These are phyloP conservation scores for Effrenium voratum DNA, from an alignment of 73 alveolate species.

Conservation along the genomic window DNA sequence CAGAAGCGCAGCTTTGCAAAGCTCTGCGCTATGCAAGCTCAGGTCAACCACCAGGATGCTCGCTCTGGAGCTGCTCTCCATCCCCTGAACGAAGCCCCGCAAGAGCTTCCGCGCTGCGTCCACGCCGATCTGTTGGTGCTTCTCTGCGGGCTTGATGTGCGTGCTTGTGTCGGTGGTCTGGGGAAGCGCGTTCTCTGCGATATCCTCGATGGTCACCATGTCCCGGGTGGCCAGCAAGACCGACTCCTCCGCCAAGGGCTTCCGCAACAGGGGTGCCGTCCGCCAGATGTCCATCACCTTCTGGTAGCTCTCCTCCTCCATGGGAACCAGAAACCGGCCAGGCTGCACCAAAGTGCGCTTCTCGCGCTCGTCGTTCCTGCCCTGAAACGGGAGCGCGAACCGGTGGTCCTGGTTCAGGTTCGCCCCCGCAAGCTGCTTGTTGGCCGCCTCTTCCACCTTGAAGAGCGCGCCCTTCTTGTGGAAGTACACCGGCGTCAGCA, in stretches of 20 bases:
- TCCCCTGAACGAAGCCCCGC: neutral
- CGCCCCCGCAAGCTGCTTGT: neutral
- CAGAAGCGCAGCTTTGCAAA: neutral
- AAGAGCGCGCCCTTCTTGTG: neutral
- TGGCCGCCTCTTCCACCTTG: neutral
- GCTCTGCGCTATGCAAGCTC: neutral
- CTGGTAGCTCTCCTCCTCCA: neutral
- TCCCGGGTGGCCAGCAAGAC: neutral
- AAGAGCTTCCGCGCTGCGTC: neutral
- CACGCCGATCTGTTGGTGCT: neutral
- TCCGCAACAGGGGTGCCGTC: neutral
- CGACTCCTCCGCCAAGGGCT: conserved; percentile 7
- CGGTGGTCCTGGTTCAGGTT: neutral
- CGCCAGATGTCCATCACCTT: neutral
- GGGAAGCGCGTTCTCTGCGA: neutral
- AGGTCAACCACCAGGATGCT: neutral
- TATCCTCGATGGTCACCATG: neutral
- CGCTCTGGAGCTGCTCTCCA: neutral
- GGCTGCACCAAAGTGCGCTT: neutral
- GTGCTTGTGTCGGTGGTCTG: neutral
- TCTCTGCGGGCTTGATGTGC: neutral
- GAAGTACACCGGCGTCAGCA: neutral
- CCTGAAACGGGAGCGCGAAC: neutral
- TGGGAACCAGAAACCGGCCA: neutral
- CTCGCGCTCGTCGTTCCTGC: neutral